A percentile compares a stretch with the other conserved stretches of the same genome.
Conservation (phyloP, 2,329 filamentous ascomycete genomes). For the Helotiales sp. region DNA sequence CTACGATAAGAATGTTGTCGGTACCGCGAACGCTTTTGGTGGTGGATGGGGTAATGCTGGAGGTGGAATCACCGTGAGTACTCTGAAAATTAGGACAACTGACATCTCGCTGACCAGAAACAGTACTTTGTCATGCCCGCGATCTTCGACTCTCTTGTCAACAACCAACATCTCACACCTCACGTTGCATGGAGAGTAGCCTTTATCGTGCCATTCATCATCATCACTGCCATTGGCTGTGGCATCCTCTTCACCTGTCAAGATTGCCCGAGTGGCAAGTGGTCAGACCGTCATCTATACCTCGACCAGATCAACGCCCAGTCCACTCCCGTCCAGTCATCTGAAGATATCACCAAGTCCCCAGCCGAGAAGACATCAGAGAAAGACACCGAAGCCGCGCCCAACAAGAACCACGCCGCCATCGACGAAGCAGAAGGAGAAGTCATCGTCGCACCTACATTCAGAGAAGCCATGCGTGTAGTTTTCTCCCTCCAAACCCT, state of each 20-base stretch:
- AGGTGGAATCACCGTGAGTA: conserved; percentile 69
- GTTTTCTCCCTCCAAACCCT: conserved; percentile 52
- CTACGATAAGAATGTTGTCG: conserved; percentile 90
- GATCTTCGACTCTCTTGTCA: conserved; percentile 75
- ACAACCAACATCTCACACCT: conserved; percentile 55
- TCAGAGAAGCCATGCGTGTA: conserved; percentile 47
- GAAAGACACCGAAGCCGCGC: conserved; percentile 39
- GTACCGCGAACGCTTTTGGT: conserved; percentile 82
- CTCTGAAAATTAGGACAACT: neutral
- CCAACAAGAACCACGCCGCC: conserved; percentile 45
- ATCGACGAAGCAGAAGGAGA: conserved; percentile 56
- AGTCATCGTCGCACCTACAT: conserved; percentile 54
- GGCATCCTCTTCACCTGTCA: conserved; percentile 72
- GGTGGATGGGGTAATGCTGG: conserved; percentile 86
- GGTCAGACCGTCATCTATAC: conserved; percentile 63
- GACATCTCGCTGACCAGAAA: neutral
- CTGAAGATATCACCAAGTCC: conserved; percentile 46
- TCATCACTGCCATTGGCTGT: conserved; percentile 67
- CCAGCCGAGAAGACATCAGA: conserved; percentile 40
- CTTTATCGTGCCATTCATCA: conserved; percentile 80
- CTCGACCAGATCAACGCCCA: conserved; percentile 30
- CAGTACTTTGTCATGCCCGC: conserved; percentile 88
- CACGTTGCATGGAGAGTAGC: conserved; percentile 80
- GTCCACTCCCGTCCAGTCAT: conserved; percentile 12
- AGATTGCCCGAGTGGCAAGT: conserved; percentile 81